Base-by-base conservation (phyloP, 208 protist genomes). In the Novymonas esmeraldas region DNA sequence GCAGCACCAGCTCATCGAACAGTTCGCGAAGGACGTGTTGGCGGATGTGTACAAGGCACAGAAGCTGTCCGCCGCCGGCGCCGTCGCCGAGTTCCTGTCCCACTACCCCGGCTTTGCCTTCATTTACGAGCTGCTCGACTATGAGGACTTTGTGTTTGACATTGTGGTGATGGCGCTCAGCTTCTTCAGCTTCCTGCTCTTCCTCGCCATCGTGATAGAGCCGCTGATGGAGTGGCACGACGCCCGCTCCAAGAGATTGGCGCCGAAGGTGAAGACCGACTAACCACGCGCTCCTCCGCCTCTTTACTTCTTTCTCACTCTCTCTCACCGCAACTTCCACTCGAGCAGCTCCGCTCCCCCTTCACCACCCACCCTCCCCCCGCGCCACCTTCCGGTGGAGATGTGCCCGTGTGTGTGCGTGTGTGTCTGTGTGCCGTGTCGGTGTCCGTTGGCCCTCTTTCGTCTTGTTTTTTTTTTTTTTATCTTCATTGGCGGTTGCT, bases 61-160 rank as follows among this genome's bases (percentile, higher is more conserved):
- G 72, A 92, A 92, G 72, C 70, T 81, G 51, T 79, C 81, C 10
- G 31, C 87, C 14, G 70, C 84, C 2, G 87, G 85, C 33, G 61
- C 64, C 31, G 36, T 85, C 2, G 82, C 91, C 0, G 88, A 96
- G 70, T 73, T 50, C 24, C 54, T 95, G 45, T 76, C 84, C 3
- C 62, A 78, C 48, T 66, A 89, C 28, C 85, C 75, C 1, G 79
- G 70, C 10, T 76, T 90, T 24, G 62, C 61, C 10, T 46, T 18
- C 11, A 28, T 94, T 4, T 91, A 96, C 78, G 38, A 64, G 22
- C 26, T 69, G 16, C 61, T 93, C 3, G 62, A 71, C 26, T 94
- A 93, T 64, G 85, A 96, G 16, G 90, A 96, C 52, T 78, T 76
- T 10, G 65, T 86, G 16, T 88, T 96, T 39, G 71, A 94, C 11